Base-by-base conservation (phyloP, 768 basidiomycete genomes). In the Lepiota brunneoincarnata region DNA sequence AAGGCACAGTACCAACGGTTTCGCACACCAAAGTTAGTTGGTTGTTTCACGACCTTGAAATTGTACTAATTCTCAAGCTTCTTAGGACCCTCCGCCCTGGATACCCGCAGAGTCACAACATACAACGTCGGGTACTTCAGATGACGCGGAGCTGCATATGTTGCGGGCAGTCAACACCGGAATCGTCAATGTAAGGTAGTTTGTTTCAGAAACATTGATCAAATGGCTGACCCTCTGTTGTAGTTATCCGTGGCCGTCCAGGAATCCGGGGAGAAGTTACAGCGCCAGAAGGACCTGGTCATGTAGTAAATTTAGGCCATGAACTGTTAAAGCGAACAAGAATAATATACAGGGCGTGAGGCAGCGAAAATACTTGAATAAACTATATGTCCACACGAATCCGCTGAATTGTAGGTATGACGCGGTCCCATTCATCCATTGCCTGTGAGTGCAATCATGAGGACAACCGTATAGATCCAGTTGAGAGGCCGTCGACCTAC, bases 401-500 rank as follows among this genome's bases (percentile, higher is more conserved):
- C 52, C 91, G 89, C 70, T 95, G 91, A 65, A 96, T 86, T 61
- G 93, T 75, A 61, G 93, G 91, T 78, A 94, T 93, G 66, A 95
- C 89, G 70, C 89, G 79, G 51, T 98, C 94, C 94, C 93, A 98
- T 69, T 98, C 94, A 61, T 98, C 93, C 90, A 96, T 94, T 51
- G 91, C 85, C 88, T 93, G 31, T 9, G 59, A 17, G 48, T 28
- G 37, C 36, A 3, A 26, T 4, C 38, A 49, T 46, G 47, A 46
- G 23, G 43, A 49, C 46, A 21, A 43, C 57, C 35, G 43, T 31
- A 20, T 23, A 24, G 48, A 38, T 14, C 36, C 36, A 37, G n/a
- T 18, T 11, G 46, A 24, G 36, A 10, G n/a, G 26, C 26, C 57
- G 43, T 55, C 53, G 26, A 44, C 39, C 56, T 67, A 87, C 91